Percentiles rank a stretch among this genome's conserved stretches.
Evolutionary conservation across 306 rosid genomes (phyloP).

Genomic region (Alnus rubra): DNA sequence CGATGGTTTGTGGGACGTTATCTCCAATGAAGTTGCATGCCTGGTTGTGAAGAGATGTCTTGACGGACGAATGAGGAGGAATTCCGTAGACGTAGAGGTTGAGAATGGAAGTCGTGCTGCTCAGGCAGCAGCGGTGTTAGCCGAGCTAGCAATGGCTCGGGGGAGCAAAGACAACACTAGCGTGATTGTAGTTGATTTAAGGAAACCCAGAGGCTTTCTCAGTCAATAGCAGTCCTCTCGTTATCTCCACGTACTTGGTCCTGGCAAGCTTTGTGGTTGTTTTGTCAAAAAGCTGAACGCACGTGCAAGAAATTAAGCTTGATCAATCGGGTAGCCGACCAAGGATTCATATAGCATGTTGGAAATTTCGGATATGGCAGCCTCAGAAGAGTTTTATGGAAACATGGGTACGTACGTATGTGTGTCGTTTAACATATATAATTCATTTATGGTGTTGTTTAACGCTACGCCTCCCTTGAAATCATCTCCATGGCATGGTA

Average conservation of each 20-base stretch:
- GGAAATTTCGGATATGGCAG: neutral
- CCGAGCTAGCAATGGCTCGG: conserved; percentile 70
- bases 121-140: conserved; percentile 67
- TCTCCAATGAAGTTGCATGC: conserved; percentile 67
- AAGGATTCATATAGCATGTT: neutral
- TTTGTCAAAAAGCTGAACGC: neutral
- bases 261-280: neutral
- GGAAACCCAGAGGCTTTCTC: conserved; percentile 25
- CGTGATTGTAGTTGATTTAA: conserved; percentile 71
- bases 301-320: neutral
- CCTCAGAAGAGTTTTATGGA: too few relatives aligned
- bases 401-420: too few relatives aligned
- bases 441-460: too few relatives aligned
- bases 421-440: too few relatives aligned
- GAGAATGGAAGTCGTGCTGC: conserved; percentile 37
- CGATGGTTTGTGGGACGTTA: conserved; percentile 90
- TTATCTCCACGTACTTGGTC: neutral
- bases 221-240: neutral
- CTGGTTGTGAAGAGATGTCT: conserved; percentile 66
- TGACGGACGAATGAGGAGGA: conserved; percentile 35
- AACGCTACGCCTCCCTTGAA: too few relatives aligned
- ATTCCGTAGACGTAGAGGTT: conserved; percentile 11
- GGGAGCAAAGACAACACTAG: conserved; percentile 89
- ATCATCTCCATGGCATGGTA: too few relatives aligned
- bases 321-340: neutral